phyloP scores from a whole-genome alignment of 108 stramenopile species.

The Stephanodiscus triporus region DNA sequence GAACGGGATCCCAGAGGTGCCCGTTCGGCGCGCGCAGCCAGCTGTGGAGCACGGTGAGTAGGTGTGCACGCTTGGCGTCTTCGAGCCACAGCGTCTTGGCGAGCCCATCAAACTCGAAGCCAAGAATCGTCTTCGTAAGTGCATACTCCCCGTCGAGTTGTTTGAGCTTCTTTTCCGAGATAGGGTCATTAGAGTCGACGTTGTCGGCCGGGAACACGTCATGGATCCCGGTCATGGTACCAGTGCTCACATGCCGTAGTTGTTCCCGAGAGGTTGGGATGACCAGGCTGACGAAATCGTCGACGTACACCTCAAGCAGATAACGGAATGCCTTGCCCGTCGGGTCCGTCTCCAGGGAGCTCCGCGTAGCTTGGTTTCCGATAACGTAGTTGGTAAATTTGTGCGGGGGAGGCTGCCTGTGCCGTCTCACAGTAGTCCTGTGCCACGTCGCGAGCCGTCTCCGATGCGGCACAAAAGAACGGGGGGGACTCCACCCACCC shows the following conservation, averaged over 20 bases:
- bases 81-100: too few species aligned
- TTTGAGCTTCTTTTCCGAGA: slow-evolving; percentile 46
- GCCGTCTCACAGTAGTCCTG: slow-evolving; percentile 25
- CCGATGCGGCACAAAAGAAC: slow-evolving; percentile 48
- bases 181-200: slow-evolving; percentile 27
- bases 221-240: too few species aligned
- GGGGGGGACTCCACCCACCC: slow-evolving; percentile 51
- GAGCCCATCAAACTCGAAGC: too few species aligned
- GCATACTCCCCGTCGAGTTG: slow-evolving; percentile 41
- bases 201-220: slow-evolving; percentile 23
- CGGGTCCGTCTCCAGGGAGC: too few species aligned
- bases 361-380: too few species aligned
- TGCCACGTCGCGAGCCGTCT: slow-evolving; percentile 43
- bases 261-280: slow-evolving; percentile 17
- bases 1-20: too few species aligned
- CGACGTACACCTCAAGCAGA: slow-evolving; percentile 30
- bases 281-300: slow-evolving; percentile 21
- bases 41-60: too few species aligned
- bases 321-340: neutral
- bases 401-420: slow-evolving; percentile 4
- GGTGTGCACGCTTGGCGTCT: too few species aligned
- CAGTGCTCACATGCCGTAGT: slow-evolving; percentile 1
- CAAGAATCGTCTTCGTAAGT: too few species aligned
- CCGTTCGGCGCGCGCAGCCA: too few species aligned
- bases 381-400: slow-evolving; percentile 1